Percentiles rank a stretch among this genome's conserved stretches.
These are phyloP conservation scores for Suillus bovinus DNA, from an alignment of 768 basidiomycete genomes.

Conservation along the genomic window DNA sequence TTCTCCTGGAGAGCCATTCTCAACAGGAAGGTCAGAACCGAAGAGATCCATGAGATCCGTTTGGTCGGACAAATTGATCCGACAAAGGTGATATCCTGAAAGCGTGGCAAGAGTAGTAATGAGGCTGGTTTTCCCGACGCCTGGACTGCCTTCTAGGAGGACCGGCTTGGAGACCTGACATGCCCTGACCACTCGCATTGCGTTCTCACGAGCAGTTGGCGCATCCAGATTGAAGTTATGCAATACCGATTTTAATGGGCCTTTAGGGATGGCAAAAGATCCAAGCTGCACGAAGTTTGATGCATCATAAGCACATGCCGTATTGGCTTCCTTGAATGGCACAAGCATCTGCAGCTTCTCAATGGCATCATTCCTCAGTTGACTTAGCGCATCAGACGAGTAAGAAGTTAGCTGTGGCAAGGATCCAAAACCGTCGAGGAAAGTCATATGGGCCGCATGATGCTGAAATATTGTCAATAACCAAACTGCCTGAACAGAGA, in stretches of 20 bases:
- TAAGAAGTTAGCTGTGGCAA: slow-evolving; percentile 71
- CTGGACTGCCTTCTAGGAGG: slow-evolving; percentile 94
- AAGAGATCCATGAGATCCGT: slow-evolving; percentile 96
- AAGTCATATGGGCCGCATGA: slow-evolving; percentile 91
- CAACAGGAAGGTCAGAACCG: slow-evolving; percentile 93
- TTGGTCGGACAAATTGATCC: slow-evolving; percentile 98
- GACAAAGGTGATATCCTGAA: slow-evolving; percentile 75
- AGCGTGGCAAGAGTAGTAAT: slow-evolving; percentile 83
- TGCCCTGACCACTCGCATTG: slow-evolving; percentile 84
- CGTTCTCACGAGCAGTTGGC: slow-evolving; percentile 87
- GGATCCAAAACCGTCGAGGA: slow-evolving; percentile 85
- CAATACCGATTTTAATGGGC: slow-evolving; percentile 38
- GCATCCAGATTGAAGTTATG: slow-evolving; percentile 78
- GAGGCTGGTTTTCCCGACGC: slow-evolving; percentile 96
- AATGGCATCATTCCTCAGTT: slow-evolving; percentile 61
- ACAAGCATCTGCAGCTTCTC: slow-evolving; percentile 55
- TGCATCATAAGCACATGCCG: slow-evolving; percentile 34
- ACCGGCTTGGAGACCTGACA: slow-evolving; percentile 91
- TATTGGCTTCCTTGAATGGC: slow-evolving; percentile 39
- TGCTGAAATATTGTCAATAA: slow-evolving; percentile 50
- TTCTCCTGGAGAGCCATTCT: slow-evolving; percentile 87
- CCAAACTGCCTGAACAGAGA: not conserved
- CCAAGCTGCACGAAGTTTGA: slow-evolving; percentile 58
- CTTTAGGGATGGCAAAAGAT: slow-evolving; percentile 69
- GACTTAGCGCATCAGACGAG: slow-evolving; percentile 55